phyloP scores from a whole-genome alignment of 768 basidiomycete species.

The Rhodotorula paludigena region DNA sequence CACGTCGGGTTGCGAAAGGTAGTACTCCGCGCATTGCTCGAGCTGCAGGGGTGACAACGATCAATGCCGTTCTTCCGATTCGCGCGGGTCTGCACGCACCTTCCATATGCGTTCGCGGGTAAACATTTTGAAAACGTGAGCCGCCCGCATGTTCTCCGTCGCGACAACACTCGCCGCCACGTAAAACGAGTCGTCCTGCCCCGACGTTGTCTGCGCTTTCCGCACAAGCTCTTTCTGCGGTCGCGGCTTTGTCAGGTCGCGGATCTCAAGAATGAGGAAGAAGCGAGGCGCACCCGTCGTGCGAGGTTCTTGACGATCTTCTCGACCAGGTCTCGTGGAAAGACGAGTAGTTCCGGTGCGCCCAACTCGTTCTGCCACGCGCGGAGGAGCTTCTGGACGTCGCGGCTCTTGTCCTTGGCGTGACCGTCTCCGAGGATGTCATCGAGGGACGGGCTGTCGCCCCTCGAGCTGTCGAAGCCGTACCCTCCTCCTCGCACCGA shows the following conservation, averaged over 20 bases:
- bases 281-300: slow-evolving; percentile 16
- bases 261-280: accelerated
- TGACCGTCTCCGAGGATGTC: slow-evolving; percentile 17
- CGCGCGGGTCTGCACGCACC: neutral
- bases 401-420: slow-evolving; percentile 5
- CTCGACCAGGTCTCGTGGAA: slow-evolving; percentile 28
- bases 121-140: slow-evolving; percentile 34
- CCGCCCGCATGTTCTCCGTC: slow-evolving; percentile 33
- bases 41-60: slow-evolving; percentile 8
- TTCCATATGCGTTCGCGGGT: slow-evolving; percentile 33
- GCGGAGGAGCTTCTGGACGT: slow-evolving; percentile 38
- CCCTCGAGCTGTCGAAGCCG: slow-evolving; percentile 15
- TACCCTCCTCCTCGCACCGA: slow-evolving; percentile 1
- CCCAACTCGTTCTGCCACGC: slow-evolving; percentile 39
- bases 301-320: slow-evolving; percentile 29
- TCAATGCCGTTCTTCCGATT: neutral
- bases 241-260: neutral
- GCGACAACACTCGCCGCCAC: slow-evolving; percentile 18
- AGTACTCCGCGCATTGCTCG: slow-evolving; percentile 35
- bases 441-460: slow-evolving; percentile 25
- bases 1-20: slow-evolving; percentile 16
- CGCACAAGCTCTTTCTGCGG: slow-evolving; percentile 32
- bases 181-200: slow-evolving; percentile 27
- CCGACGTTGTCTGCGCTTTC: slow-evolving; percentile 3
- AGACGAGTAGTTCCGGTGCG: slow-evolving; percentile 37